A percentile compares a stretch with the other conserved stretches of the same genome.
phyloP scores from a whole-genome alignment of 768 basidiomycete genomes.

The Neoboletus subvelutipes region DNA sequence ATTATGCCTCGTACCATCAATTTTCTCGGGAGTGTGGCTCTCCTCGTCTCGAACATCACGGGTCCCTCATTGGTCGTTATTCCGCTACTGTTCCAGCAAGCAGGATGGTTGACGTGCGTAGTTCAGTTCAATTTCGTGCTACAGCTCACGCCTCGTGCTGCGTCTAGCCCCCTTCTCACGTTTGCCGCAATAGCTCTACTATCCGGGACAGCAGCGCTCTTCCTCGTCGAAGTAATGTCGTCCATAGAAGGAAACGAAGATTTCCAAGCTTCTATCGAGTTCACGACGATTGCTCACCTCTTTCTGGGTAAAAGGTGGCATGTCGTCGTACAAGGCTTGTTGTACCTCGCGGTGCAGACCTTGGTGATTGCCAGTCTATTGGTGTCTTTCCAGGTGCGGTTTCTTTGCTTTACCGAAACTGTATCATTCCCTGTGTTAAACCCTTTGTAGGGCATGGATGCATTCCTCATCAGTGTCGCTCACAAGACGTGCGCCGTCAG shows the following conservation, averaged over 20 bases:
- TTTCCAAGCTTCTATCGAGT: conserved; percentile 25
- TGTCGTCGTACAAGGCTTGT: conserved; percentile 15
- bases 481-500: conserved; percentile 28
- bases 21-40: conserved; percentile 25
- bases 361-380: conserved; percentile 24
- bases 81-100: conserved; percentile 25
- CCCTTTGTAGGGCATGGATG: conserved; percentile 21
- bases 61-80: conserved; percentile 25
- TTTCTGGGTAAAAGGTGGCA: conserved; percentile 28
- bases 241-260: conserved; percentile 27
- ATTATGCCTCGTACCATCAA: conserved; percentile 25
- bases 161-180: conserved; percentile 16
- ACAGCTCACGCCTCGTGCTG: neutral
- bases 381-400: conserved; percentile 25
- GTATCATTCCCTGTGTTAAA: neutral
- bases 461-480: conserved; percentile 22
- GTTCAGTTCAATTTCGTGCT: neutral
- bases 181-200: conserved; percentile 19
- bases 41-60: conserved; percentile 27
- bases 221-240: conserved; percentile 25
- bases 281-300: conserved; percentile 27
- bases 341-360: conserved; percentile 24
- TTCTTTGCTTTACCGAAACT: neutral
- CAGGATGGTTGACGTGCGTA: conserved; percentile 28
- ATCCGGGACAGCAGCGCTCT: conserved; percentile 20